Evolutionary conservation across 495 filamentous ascomycete genomes (phyloP).

Genomic region (Penicilliopsis zonata): DNA sequence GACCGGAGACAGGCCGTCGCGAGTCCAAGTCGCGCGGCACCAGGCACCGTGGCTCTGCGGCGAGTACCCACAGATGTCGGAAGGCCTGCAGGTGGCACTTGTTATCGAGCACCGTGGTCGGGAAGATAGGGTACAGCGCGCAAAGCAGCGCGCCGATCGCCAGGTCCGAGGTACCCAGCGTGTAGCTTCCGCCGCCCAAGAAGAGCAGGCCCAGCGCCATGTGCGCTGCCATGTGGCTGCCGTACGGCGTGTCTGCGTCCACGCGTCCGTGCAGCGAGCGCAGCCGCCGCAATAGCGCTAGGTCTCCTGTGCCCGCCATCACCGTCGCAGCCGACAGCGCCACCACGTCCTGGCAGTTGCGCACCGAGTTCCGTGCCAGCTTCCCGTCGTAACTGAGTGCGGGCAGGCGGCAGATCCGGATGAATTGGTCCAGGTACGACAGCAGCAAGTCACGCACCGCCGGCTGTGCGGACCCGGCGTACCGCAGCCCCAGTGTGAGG

Average conservation of each 20-base stretch:
- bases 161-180: conserved; percentile 79
- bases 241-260: conserved; percentile 74
- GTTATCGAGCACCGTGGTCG: conserved; percentile 79
- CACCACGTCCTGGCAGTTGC: conserved; percentile 81
- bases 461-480: conserved; percentile 67
- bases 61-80: conserved; percentile 94
- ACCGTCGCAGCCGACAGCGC: conserved; percentile 73
- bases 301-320: conserved; percentile 91
- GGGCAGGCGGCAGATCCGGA: conserved; percentile 58
- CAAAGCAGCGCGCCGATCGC: conserved; percentile 79
- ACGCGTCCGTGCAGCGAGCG: conserved; percentile 81
- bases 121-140: conserved; percentile 90
- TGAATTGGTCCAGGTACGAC: conserved; percentile 77
- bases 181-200: conserved; percentile 81
- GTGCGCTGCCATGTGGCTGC: conserved; percentile 85
- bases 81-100: conserved; percentile 92
- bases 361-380: conserved; percentile 65
- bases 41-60: conserved; percentile 79
- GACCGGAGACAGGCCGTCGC: conserved; percentile 60
- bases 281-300: conserved; percentile 78
- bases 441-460: conserved; percentile 69
- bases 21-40: conserved; percentile 76
- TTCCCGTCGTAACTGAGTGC: conserved; percentile 67
- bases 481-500: conserved; percentile 71
- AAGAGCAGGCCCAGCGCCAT: conserved; percentile 88